Conservation (phyloP, 2,329 filamentous ascomycete species). For the Myrmaecium sp. region DNA sequence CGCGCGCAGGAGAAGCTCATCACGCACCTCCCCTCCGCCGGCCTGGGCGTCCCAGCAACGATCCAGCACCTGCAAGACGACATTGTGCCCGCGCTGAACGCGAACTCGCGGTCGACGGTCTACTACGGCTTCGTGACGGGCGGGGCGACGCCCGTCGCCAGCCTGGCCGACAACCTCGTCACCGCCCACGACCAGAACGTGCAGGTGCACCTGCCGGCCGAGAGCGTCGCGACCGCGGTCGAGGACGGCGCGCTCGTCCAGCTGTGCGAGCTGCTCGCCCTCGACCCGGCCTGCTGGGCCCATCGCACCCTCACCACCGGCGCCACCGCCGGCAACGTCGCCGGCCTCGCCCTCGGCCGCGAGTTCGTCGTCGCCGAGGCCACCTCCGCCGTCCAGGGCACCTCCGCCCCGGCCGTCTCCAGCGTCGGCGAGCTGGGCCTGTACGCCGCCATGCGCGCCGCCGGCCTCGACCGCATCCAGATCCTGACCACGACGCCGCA, state of each 20-base stretch:
- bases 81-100: conserved; percentile 43
- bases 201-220: conserved; percentile 59
- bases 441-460: conserved; percentile 43
- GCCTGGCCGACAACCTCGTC: conserved; percentile 72
- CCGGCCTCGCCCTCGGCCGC: conserved; percentile 52
- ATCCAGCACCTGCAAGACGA: conserved; percentile 28
- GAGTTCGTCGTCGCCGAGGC: conserved; percentile 43
- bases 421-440: conserved; percentile 54
- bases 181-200: conserved; percentile 70
- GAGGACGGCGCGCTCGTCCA: conserved; percentile 57
- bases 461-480: conserved; percentile 51
- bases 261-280: conserved; percentile 47
- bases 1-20: too few relatives aligned
- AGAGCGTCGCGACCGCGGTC: conserved; percentile 59
- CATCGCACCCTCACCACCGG: conserved; percentile 71
- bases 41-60: conserved; percentile 26
- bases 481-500: conserved; percentile 70
- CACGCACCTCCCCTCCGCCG: conserved; percentile 19
- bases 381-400: conserved; percentile 21
- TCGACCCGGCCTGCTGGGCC: conserved; percentile 42
- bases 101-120: conserved; percentile 33
- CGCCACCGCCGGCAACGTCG: conserved; percentile 46
- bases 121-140: conserved; percentile 90
- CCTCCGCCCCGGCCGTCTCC: conserved; percentile 9
- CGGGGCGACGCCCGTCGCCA: conserved; percentile 59